phyloP scores from a whole-genome alignment of 768 basidiomycete genomes.

The Sistotremastrum niveocremeum region DNA sequence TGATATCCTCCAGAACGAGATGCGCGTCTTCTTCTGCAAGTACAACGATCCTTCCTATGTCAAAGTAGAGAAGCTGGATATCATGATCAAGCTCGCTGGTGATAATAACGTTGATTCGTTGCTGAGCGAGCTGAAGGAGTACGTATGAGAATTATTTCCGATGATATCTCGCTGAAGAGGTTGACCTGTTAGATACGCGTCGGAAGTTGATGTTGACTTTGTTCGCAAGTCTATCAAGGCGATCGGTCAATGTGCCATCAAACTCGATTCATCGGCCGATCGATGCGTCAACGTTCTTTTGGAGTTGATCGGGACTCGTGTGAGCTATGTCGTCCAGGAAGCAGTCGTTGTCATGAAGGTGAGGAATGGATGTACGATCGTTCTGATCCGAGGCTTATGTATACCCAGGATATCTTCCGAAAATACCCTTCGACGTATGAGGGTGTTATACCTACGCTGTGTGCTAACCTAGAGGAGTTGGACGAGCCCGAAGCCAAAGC shows the following conservation, averaged over 20 bases:
- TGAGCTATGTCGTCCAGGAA: conserved; percentile 97
- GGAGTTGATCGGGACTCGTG: conserved; percentile 83
- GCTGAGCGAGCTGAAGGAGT: conserved; percentile 94
- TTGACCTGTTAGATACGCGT: conserved; percentile 57
- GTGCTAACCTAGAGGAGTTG: conserved; percentile 88
- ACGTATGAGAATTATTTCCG: conserved; percentile 15
- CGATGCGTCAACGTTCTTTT: conserved; percentile 89
- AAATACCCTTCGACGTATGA: conserved; percentile 96
- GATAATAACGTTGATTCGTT: conserved; percentile 92
- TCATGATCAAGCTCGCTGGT: conserved; percentile 87
- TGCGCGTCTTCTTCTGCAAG: conserved; percentile 99
- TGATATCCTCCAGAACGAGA: conserved; percentile 85
- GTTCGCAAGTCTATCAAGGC: conserved; percentile 90
- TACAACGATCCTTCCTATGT: conserved; percentile 99
- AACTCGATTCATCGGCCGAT: conserved; percentile 86
- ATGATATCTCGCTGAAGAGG: not conserved
- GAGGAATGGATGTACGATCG: too few relatives aligned
- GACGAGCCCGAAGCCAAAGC: conserved; percentile 98
- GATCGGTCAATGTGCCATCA: conserved; percentile 92
- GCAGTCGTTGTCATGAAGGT: conserved; percentile 99
- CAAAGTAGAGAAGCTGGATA: conserved; percentile 96
- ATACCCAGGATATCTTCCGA: conserved; percentile 82
- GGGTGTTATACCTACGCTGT: conserved; percentile 90
- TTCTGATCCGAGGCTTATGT: not conserved
- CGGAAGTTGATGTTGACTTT: conserved; percentile 97